Evolutionary conservation across 1,284 basidiomycete species (phyloP).

Genomic region (Melanopsichium pennsylvanicum): DNA sequence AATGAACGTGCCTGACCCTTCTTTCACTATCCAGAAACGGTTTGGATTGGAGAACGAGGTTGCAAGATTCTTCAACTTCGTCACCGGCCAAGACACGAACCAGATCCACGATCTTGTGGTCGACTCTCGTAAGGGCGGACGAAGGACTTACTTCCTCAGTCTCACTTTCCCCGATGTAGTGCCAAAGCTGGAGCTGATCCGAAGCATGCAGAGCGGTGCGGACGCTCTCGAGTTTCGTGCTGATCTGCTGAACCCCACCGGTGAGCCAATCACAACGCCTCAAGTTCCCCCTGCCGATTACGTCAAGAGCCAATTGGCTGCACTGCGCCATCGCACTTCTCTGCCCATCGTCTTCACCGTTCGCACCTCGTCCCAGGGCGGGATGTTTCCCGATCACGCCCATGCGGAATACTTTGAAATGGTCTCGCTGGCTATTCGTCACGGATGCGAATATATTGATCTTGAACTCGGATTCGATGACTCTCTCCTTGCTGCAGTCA

Average conservation of each 20-base stretch:
- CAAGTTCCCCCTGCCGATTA: slow-evolving; percentile 77
- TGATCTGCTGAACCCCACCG: slow-evolving; percentile 78
- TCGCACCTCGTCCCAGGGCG: slow-evolving; percentile 86
- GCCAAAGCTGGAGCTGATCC: slow-evolving; percentile 75
- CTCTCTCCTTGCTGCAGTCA: slow-evolving; percentile 73
- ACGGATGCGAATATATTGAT: slow-evolving; percentile 92
- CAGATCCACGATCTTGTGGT: slow-evolving; percentile 70
- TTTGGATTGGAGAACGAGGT: slow-evolving; percentile 67
- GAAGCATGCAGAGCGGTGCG: slow-evolving; percentile 80
- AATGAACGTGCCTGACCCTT: slow-evolving; percentile 31
- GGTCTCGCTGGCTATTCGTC: slow-evolving; percentile 79
- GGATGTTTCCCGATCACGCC: slow-evolving; percentile 83
- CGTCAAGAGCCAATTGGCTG: slow-evolving; percentile 82
- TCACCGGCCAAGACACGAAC: slow-evolving; percentile 79
- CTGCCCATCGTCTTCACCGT: slow-evolving; percentile 94
- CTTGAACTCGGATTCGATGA: slow-evolving; percentile 83
- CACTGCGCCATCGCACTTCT: slow-evolving; percentile 77
- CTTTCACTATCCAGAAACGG: slow-evolving; percentile 56
- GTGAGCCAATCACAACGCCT: slow-evolving; percentile 66
- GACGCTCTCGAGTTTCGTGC: slow-evolving; percentile 94
- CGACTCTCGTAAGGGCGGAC: slow-evolving; percentile 22
- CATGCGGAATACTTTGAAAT: slow-evolving; percentile 80
- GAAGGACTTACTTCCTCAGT: slow-evolving; percentile 84
- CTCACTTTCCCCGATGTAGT: slow-evolving; percentile 89
- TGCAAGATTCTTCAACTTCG: slow-evolving; percentile 82